These are phyloP conservation scores for Sporopachydermia cereana DNA, from an alignment of 1,139 yeast genomes.

Conservation along the genomic window DNA sequence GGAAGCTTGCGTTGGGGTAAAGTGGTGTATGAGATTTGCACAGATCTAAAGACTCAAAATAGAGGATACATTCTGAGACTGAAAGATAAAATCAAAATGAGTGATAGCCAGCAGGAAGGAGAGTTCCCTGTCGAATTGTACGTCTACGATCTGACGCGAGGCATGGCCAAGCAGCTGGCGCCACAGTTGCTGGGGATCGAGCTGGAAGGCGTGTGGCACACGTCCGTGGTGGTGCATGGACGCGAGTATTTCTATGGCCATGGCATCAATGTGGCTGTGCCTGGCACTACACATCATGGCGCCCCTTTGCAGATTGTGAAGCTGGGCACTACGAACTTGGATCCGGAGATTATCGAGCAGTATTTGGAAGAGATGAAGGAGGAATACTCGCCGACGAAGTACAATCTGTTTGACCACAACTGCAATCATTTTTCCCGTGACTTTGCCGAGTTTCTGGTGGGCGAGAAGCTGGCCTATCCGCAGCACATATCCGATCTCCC, in stretches of 20 bases:
- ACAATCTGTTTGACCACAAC: constrained; percentile 53
- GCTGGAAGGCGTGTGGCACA: constrained; percentile 58
- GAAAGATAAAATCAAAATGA: too few species aligned
- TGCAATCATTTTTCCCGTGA: constrained; percentile 60
- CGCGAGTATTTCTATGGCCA: constrained; percentile 49
- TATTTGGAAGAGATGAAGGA: constrained; percentile 39
- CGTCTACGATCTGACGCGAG: constrained; percentile 52
- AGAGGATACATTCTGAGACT: too few species aligned
- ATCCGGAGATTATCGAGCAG: constrained; percentile 40
- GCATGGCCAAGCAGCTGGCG: constrained; percentile 26
- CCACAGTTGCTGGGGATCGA: constrained; percentile 33
- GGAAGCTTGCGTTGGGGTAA: too few species aligned
- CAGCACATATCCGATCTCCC: constrained; percentile 41
- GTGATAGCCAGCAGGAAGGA: constrained; percentile 1
- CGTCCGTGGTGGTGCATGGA: constrained; percentile 42
- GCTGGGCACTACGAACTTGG: constrained; percentile 42
- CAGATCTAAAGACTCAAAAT: too few species aligned
- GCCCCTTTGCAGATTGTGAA: constrained; percentile 41
- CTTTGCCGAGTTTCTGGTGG: constrained; percentile 46
- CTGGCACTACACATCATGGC: constrained; percentile 53
- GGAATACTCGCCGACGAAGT: constrained; percentile 36
- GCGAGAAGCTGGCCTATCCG: constrained; percentile 33
- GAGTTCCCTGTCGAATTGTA: constrained; percentile 36
- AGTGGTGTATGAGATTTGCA: too few species aligned
- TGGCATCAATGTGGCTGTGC: constrained; percentile 39